Conservation (phyloP, 768 basidiomycete genomes). For the Hemileccinum rubropunctum region DNA sequence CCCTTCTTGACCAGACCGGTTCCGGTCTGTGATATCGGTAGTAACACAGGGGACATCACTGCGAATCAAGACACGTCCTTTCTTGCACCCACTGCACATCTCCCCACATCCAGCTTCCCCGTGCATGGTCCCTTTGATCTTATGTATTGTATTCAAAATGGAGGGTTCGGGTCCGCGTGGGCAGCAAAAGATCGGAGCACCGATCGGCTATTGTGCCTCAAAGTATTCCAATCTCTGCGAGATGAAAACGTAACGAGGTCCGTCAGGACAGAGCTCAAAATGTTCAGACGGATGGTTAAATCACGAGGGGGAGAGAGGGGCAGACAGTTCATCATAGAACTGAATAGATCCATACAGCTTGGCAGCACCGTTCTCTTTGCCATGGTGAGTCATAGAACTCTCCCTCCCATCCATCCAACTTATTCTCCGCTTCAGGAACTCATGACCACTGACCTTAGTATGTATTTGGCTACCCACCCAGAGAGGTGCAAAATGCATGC, state of each 20-base stretch:
- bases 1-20: background rate
- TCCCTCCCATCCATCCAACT: background rate
- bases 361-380: constrained; percentile 31
- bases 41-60: background rate
- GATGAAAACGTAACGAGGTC: constrained; percentile 9
- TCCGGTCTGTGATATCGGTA: background rate
- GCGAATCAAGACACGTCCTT: background rate
- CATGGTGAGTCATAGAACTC: constrained; percentile 33
- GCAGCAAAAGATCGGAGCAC: constrained; percentile 24
- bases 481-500: constrained; percentile 27
- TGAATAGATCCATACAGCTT: constrained; percentile 37
- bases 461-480: constrained; percentile 26
- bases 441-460: constrained; percentile 37
- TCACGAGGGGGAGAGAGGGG: constrained; percentile 19
- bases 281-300: constrained; percentile 35
- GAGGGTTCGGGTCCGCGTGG: constrained; percentile 20
- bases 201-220: constrained; percentile 39
- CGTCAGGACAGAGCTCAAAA: constrained; percentile 32
- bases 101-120: constrained; percentile 16
- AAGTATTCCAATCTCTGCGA: constrained; percentile 26
- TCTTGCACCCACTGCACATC: background rate
- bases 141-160: constrained; percentile 13
- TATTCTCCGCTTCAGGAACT: constrained; percentile 32
- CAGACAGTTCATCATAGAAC: constrained; percentile 36
- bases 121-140: constrained; percentile 27